These are phyloP conservation scores for Termitomyces sp. DNA, from an alignment of 768 basidiomycete genomes.

Conservation along the genomic window DNA sequence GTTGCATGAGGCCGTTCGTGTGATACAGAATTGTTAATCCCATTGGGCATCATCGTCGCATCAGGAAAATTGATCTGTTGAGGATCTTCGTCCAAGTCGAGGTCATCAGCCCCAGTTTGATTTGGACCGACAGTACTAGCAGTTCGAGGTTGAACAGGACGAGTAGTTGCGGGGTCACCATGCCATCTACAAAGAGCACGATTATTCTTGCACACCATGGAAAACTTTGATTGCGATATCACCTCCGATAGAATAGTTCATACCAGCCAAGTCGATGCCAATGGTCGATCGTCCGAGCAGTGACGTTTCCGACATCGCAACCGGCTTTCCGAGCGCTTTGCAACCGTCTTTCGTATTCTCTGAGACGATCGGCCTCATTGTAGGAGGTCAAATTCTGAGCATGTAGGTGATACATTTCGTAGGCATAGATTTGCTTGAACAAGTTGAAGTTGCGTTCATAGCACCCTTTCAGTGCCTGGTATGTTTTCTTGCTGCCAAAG, in stretches of 20 bases:
- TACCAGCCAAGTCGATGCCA: slow-evolving; percentile 81
- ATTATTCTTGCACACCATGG: slow-evolving; percentile 4
- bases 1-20: slow-evolving; percentile 28
- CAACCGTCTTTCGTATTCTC: slow-evolving; percentile 69
- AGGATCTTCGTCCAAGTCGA: slow-evolving; percentile 47
- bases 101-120: slow-evolving; percentile 32
- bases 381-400: slow-evolving; percentile 29
- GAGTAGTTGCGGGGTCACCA: slow-evolving; percentile 56
- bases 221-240: slow-evolving; percentile 8
- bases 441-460: slow-evolving; percentile 83
- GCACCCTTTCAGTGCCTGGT: slow-evolving; percentile 79
- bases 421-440: slow-evolving; percentile 77
- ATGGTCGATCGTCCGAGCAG: slow-evolving; percentile 68
- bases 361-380: slow-evolving; percentile 57
- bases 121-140: slow-evolving; percentile 24
- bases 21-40: slow-evolving; percentile 21
- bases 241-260: slow-evolving; percentile 65
- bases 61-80: slow-evolving; percentile 37
- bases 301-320: slow-evolving; percentile 70
- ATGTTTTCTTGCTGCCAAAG: slow-evolving; percentile 73
- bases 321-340: slow-evolving; percentile 58
- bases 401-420: slow-evolving; percentile 49
- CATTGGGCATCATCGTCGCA: slow-evolving; percentile 25
- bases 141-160: slow-evolving; percentile 35
- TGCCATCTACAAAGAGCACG: slow-evolving; percentile 43